phyloP scores from a whole-genome alignment of 2,329 filamentous ascomycete species.

The Exophiala mesophila region DNA sequence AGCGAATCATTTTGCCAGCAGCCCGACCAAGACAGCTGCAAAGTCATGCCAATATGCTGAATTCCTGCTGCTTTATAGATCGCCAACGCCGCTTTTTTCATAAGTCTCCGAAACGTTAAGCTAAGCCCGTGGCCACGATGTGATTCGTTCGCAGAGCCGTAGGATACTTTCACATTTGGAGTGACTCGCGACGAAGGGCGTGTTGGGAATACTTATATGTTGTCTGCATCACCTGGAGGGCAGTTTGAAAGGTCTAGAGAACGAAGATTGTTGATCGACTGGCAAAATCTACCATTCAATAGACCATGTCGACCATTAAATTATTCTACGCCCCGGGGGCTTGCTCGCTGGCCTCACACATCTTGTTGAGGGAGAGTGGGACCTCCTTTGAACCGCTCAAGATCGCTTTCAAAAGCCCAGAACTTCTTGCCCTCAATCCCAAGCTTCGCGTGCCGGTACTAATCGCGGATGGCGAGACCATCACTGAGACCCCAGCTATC shows the following conservation, averaged over 20 bases:
- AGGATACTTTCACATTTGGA: not conserved
- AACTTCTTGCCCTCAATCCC: conserved; percentile 29
- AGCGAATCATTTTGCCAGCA: no score
- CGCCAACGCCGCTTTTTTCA: no score
- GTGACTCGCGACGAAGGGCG: not conserved
- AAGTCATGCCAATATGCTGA: no score
- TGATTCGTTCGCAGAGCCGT: not conserved
- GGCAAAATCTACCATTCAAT: no score
- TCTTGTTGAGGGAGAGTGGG: conserved; percentile 29
- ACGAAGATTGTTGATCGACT: no score
- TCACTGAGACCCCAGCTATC: conserved; percentile 35
- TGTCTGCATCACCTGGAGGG: no score
- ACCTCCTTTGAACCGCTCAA: conserved; percentile 24
- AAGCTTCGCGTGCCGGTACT: conserved; percentile 33
- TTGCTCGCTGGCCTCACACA: conserved; percentile 32
- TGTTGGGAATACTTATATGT: no score
- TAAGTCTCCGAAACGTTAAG: not conserved
- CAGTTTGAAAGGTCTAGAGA: no score
- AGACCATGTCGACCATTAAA: conserved; percentile 25
- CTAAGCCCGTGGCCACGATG: not conserved
- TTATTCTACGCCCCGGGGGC: conserved; percentile 30
- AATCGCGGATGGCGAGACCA: conserved; percentile 26
- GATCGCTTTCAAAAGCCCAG: conserved; percentile 6
- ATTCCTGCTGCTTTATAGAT: no score
- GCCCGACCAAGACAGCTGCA: no score